A percentile compares a stretch with the other conserved stretches of the same genome.
phyloP scores from a whole-genome alignment of 352 stramenopile genomes.

The Phytophthora sansomeana region DNA sequence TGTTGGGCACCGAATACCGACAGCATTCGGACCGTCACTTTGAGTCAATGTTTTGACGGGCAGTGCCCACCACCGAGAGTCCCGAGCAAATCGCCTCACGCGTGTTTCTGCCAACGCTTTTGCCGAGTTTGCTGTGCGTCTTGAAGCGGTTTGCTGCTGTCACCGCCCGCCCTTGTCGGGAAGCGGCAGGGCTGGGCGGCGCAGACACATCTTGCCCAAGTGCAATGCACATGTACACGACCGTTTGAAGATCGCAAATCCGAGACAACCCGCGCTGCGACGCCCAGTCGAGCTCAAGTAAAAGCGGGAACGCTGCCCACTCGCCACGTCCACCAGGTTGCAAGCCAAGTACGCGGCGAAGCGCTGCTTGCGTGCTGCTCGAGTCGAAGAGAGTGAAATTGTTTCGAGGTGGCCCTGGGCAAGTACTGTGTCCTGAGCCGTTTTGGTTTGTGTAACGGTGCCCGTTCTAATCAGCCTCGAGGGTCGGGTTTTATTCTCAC shows the following conservation, averaged over 20 bases:
- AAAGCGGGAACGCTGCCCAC: background rate
- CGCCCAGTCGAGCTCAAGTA: background rate
- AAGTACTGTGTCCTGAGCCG: background rate
- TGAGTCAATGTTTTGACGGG: too few relatives aligned
- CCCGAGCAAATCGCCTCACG: constrained; percentile 6
- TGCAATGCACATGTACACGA: constrained; percentile 23
- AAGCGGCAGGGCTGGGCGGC: background rate
- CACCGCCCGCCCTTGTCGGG: too few relatives aligned
- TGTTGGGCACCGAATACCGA: too few relatives aligned
- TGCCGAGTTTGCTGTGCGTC: constrained; percentile 4
- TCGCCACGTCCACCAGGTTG: background rate
- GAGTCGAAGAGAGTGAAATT: constrained; percentile 8
- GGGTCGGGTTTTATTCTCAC: constrained; percentile 15
- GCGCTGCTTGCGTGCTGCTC: background rate
- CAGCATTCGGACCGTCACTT: too few relatives aligned
- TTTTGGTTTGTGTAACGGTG: background rate
- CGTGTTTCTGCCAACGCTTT: constrained; percentile 28
- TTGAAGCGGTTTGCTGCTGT: constrained; percentile 6
- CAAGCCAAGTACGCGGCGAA: too few relatives aligned
- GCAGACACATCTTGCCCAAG: constrained; percentile 32
- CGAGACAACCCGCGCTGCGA: constrained; percentile 21
- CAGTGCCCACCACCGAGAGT: background rate
- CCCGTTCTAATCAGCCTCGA: constrained; percentile 5
- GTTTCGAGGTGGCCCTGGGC: constrained; percentile 7
- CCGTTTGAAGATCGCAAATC: constrained; percentile 25